These are phyloP conservation scores for Pyrus pyrifolia DNA, from an alignment of 306 rosid genomes.

Conservation along the genomic window DNA sequence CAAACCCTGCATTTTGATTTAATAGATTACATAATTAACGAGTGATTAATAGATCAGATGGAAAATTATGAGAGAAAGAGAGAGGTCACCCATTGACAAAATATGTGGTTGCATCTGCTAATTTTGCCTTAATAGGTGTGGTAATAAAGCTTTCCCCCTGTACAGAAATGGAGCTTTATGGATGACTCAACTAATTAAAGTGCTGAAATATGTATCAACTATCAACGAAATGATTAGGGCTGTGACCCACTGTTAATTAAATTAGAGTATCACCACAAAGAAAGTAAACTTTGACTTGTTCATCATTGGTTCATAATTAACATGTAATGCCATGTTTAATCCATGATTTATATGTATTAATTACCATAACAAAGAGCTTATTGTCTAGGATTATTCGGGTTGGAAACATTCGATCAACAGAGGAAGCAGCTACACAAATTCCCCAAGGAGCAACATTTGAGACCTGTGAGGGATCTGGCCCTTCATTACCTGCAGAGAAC, in stretches of 20 bases:
- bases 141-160: constrained; percentile 53
- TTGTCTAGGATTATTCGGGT: constrained; percentile 23
- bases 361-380: constrained; percentile 24
- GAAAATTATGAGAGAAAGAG: not conserved
- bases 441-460: constrained; percentile 51
- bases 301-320: not conserved
- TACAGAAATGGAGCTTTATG: not conserved
- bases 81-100: constrained; percentile 25
- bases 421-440: constrained; percentile 52
- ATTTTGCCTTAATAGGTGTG: constrained; percentile 21
- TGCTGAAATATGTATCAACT: not conserved
- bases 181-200: not conserved
- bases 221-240: not conserved
- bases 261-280: not conserved
- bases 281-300: not conserved
- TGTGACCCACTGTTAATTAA: not conserved
- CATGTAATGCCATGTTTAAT: not conserved
- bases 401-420: constrained; percentile 37
- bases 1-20: constrained; percentile 28
- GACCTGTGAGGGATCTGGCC: constrained; percentile 39
- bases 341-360: not conserved
- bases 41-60: not conserved
- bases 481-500: constrained; percentile 46
- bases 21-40: not conserved
- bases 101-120: constrained; percentile 30